A percentile compares a stretch with the other conserved stretches of the same genome.
phyloP scores from a whole-genome alignment of 805 yeast genomes.

The Peterozyma xylosa region DNA sequence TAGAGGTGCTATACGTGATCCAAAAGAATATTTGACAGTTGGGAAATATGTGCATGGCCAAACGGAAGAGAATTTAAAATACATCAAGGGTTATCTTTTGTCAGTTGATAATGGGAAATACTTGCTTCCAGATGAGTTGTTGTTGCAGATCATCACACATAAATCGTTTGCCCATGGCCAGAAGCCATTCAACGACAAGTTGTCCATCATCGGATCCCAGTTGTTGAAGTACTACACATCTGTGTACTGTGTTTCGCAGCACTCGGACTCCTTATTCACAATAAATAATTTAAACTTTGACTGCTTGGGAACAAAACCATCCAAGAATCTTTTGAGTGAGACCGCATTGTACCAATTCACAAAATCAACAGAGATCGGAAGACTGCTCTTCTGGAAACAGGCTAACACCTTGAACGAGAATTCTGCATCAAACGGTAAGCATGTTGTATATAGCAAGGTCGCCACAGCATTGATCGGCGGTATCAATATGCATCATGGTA shows the following conservation, averaged over 20 bases:
- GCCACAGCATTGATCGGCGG: slow-evolving; percentile 64
- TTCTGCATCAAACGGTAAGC: slow-evolving; percentile 46
- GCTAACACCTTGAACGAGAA: slow-evolving; percentile 25
- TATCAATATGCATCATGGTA: slow-evolving; percentile 55
- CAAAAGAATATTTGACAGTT: slow-evolving; percentile 47
- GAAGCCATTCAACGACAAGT: slow-evolving; percentile 83
- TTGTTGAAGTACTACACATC: slow-evolving; percentile 43
- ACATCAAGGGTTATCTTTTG: slow-evolving; percentile 39
- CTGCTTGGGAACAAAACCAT: slow-evolving; percentile 47
- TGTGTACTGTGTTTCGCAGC: slow-evolving; percentile 27
- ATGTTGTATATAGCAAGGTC: slow-evolving; percentile 45
- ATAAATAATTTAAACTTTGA: slow-evolving; percentile 48
- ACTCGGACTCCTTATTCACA: slow-evolving; percentile 22
- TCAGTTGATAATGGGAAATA: slow-evolving; percentile 27
- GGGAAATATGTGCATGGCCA: slow-evolving; percentile 49
- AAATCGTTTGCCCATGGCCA: slow-evolving; percentile 91
- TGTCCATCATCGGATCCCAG: slow-evolving; percentile 66
- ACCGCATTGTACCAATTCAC: slow-evolving; percentile 45
- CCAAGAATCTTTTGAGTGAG: slow-evolving; percentile 45
- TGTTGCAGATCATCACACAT: slow-evolving; percentile 82
- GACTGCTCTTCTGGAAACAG: slow-evolving; percentile 60
- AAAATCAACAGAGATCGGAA: slow-evolving; percentile 35
- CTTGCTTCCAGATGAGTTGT: slow-evolving; percentile 48
- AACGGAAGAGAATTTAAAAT: slow-evolving; percentile 36
- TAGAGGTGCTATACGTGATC: slow-evolving; percentile 66